Base-by-base conservation (phyloP, 1,284 basidiomycete species). In the Microbotryum intermedium region DNA sequence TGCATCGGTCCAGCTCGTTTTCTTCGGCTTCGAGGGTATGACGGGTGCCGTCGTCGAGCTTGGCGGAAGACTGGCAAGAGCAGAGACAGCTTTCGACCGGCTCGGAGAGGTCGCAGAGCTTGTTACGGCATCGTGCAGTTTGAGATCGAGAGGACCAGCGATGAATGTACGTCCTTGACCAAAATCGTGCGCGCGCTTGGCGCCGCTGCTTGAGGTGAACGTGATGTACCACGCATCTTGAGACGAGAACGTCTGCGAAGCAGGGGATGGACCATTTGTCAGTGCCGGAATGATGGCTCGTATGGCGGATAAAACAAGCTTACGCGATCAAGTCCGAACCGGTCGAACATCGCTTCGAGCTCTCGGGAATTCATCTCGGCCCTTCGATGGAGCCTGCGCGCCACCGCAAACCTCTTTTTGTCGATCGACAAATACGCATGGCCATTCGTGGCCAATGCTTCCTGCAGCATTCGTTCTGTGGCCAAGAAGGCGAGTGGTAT, bases 111-210 rank as follows among this genome's bases (percentile, higher is more conserved):
- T 18, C 42, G 11, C 29, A 28, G 21, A 3, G 5, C 10, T 16
- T 9, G n/a, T 6, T 3, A 59, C 84, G 1, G 84, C 78, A 6
- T 79, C 74, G 58, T 82, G 80, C 3, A 82, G 77, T 7, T 79
- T 78, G 25, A 88, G 76, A 1, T 77, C 78, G 25, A 88, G 83
- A 8, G 80, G 76, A 57, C 82, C 81, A 64, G 83, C 81, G 3
- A 78, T 80, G 20, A 87, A 78, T 53, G 76, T 81, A 43, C 79
- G 80, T 13, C 74, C 72, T 16, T 78, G 78, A 43, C 77, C 76
- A 43, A 76, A 79, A 51, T 86, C 78, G 18, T 84, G 80, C 13
- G 68, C 68, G 18, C 26, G 16, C 28, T 50, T 62, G 2, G 69
- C 70, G 7, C 59, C 50, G 2, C 29, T 46, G 2, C 18, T 21